Conservation (phyloP, 2,329 filamentous ascomycete species). For the Pseudopyrenochaeta lycopersici region DNA sequence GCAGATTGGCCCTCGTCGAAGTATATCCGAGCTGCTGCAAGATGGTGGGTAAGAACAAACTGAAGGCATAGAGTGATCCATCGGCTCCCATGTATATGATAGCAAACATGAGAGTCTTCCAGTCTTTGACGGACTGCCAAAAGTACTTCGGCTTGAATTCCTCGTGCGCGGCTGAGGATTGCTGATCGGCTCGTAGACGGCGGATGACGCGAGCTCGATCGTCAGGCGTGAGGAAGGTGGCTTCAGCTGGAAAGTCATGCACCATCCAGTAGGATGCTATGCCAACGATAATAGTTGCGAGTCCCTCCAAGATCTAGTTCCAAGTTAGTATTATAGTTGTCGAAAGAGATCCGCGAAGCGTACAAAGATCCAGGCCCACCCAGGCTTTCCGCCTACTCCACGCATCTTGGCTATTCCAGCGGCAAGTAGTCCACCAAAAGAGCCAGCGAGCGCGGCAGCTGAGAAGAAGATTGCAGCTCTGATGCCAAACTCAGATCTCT, state of each 20-base stretch:
- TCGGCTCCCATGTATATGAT: slow-evolving; percentile 79
- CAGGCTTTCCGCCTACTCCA: slow-evolving; percentile 62
- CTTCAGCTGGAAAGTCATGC: slow-evolving; percentile 79
- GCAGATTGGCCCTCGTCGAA: slow-evolving; percentile 71
- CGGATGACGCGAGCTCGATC: slow-evolving; percentile 78
- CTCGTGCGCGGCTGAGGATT: slow-evolving; percentile 78
- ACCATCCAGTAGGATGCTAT: slow-evolving; percentile 75
- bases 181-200: slow-evolving; percentile 74
- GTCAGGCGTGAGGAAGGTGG: slow-evolving; percentile 73
- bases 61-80: slow-evolving; percentile 78
- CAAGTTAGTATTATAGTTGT: slow-evolving; percentile 1
- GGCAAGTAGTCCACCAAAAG: slow-evolving; percentile 77
- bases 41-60: slow-evolving; percentile 81
- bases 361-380: slow-evolving; percentile 58
- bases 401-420: slow-evolving; percentile 76
- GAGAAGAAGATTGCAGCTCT: slow-evolving; percentile 86
- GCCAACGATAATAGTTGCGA: slow-evolving; percentile 74
- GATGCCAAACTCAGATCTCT: slow-evolving; percentile 79
- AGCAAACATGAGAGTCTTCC: slow-evolving; percentile 82
- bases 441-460: slow-evolving; percentile 80
- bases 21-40: slow-evolving; percentile 69
- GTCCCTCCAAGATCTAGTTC: slow-evolving; percentile 67
- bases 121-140: slow-evolving; percentile 77
- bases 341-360: slow-evolving; percentile 14
- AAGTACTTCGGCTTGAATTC: slow-evolving; percentile 77